Conservation (phyloP, 805 yeast genomes). For the Geotrichum ghanense region DNA sequence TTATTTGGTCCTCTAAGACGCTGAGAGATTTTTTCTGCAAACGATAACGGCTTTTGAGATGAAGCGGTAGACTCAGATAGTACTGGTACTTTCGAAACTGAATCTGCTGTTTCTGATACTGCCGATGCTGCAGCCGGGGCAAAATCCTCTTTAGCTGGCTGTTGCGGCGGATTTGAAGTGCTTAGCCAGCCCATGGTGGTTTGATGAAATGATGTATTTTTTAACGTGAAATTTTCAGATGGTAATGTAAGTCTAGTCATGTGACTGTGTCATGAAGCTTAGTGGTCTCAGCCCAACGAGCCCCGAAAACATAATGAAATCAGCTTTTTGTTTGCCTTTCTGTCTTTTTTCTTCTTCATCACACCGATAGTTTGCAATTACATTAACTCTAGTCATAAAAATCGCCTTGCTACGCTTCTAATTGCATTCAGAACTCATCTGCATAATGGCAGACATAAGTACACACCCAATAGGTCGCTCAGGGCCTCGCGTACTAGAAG, state of each 20-base stretch:
- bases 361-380: too few relatives aligned
- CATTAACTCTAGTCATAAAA: too few relatives aligned
- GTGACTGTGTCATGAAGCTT: too few relatives aligned
- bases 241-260: too few relatives aligned
- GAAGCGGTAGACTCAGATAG: background rate
- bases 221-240: background rate
- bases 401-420: too few relatives aligned
- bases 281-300: too few relatives aligned
- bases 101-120: background rate
- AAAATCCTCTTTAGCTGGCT: background rate
- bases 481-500: background rate
- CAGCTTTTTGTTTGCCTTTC: too few relatives aligned
- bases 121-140: background rate
- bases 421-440: too few relatives aligned
- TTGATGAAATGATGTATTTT: background rate
- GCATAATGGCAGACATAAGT: background rate
- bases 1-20: background rate
- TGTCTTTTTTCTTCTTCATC: background rate
- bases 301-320: too few relatives aligned
- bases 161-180: background rate
- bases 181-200: background rate
- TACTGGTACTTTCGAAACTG: background rate
- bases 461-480: background rate
- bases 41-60: background rate
- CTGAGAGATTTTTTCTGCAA: background rate